Conservation (phyloP, 768 basidiomycete species). For the Boletus tomentosulus region DNA sequence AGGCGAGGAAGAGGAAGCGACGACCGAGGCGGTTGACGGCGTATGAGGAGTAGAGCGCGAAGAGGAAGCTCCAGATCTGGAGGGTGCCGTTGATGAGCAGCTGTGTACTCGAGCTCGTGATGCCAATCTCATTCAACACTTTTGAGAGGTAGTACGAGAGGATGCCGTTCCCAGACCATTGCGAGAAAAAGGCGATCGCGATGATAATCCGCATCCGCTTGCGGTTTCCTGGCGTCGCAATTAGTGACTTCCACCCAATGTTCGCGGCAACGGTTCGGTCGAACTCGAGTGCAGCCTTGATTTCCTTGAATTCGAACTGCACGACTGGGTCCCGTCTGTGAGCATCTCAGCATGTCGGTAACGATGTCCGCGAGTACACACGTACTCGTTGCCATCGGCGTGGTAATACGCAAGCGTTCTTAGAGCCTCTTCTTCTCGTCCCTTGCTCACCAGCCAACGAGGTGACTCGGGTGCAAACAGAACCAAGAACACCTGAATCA, state of each 20-base stretch:
- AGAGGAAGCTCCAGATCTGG: constrained; percentile 39
- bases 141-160: constrained; percentile 73
- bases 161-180: constrained; percentile 74
- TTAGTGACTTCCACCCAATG: constrained; percentile 65
- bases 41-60: constrained; percentile 14
- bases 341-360: background rate
- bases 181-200: constrained; percentile 64
- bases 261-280: constrained; percentile 57
- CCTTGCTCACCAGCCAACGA: constrained; percentile 76
- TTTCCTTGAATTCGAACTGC: constrained; percentile 73
- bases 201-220: constrained; percentile 66
- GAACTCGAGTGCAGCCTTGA: constrained; percentile 72
- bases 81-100: constrained; percentile 60
- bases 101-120: constrained; percentile 49
- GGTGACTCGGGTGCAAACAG: constrained; percentile 79
- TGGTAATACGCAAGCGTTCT: constrained; percentile 76
- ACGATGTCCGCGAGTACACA: background rate
- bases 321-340: constrained; percentile 59
- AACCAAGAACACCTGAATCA: constrained; percentile 62
- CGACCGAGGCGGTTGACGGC: constrained; percentile 61
- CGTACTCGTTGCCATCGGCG: constrained; percentile 64
- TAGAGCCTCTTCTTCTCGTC: constrained; percentile 63
- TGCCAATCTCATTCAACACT: constrained; percentile 61
- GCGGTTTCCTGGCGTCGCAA: constrained; percentile 63
- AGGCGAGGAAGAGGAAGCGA: constrained; percentile 61